Base-by-base conservation (phyloP, 2,329 filamentous ascomycete species). In the Tolypocladium tropicale region DNA sequence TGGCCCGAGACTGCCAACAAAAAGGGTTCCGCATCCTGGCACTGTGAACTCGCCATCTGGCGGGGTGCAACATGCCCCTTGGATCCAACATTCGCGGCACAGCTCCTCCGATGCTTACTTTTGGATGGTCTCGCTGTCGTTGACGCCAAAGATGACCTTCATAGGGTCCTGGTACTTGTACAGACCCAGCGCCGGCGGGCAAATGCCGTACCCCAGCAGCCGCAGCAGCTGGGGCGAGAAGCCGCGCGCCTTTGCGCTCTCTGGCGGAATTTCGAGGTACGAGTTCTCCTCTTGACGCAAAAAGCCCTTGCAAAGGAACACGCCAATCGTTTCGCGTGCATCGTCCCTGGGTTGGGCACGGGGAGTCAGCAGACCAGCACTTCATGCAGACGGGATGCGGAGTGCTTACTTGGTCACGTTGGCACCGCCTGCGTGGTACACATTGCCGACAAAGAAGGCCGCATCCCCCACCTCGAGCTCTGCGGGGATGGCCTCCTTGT, bases 381-480 rank as follows among this genome's bases (percentile, higher is more conserved):
- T 21, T 21, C 28, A 50, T 50, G 46, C 46, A 21, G 28, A 12
- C 18, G 11, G 46, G 7, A 14, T 50, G 46, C 28, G 28, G 18
- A 32, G 18, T 12, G 56, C 63, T 34, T 63, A 62, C 60, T 60
- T 67, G 30, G 62, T 71, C 12, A 59, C 58, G 55, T 75, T 75
- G 10, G 65, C 65, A 1, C 73, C 73, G 2, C 72, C 73, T 1
- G 69, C 73, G 43, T 75, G 73, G 53, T 74, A 74, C 14, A 69
- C 57, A 23, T 71, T 70, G 1, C 72, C 73, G 0, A 74, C 54
- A 41, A 75, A 72, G 28, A 74, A 68, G 34, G 70, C 63, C 6
- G 72, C 70, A 39, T 74, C 72, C 1, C 73, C 72, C 6, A 68
- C 59, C n/a, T 73, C 68, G 16, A 75, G 63, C 53, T 74, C 71